Base-by-base conservation (phyloP, 192 early-diverging fungal species). In the Linnemannia hyalina region DNA sequence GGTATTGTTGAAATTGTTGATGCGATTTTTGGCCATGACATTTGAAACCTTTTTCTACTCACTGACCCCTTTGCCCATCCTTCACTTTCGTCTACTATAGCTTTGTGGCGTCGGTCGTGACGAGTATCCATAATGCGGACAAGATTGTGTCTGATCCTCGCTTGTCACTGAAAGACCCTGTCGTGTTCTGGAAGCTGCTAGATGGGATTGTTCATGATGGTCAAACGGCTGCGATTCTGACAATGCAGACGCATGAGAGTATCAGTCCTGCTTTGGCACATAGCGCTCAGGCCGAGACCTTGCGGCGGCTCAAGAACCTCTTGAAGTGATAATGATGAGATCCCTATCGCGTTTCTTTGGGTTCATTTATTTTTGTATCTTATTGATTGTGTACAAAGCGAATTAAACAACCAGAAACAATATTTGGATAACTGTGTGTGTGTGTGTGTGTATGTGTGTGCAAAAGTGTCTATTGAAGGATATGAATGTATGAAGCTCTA, bases 31-130 rank as follows among this genome's bases (percentile, higher is more conserved):
- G 36, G 63, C 73, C 42, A 16, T 68, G 49, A 38, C 32, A 4
- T 55, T 76, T 65, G 8, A 47, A 35, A 65, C 9, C 2, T 74
- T 16, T 49, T 87, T 35, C 55, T 68, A 42, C 73, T 85, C 60
- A 86, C 88, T 47, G 57, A 63, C 49, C 78, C 82, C 7, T 80
- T 74, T 70, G 41, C 29, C 13, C 35, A 76, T 82, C 41, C 63
- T 84, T 20, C 74, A 16, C 26, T 42, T 49, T 29, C 22, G 23
- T 75, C 47, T 49, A 15, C 47, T 74, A 13, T 92, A 96, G 95
- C 75, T 90, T 96, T 71, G 95, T 95, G 7, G 95, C 94, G 10
- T 91, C 94, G 0, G 42, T 96, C 13, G 79, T 95, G 41, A 93
- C 95, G 13, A 91, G 90, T 74, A 41, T 93, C 22, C 69, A 80